A percentile compares a stretch with the other conserved stretches of the same genome.
phyloP scores from a whole-genome alignment of 2,329 filamentous ascomycete species.

The Didymella pomorum region DNA sequence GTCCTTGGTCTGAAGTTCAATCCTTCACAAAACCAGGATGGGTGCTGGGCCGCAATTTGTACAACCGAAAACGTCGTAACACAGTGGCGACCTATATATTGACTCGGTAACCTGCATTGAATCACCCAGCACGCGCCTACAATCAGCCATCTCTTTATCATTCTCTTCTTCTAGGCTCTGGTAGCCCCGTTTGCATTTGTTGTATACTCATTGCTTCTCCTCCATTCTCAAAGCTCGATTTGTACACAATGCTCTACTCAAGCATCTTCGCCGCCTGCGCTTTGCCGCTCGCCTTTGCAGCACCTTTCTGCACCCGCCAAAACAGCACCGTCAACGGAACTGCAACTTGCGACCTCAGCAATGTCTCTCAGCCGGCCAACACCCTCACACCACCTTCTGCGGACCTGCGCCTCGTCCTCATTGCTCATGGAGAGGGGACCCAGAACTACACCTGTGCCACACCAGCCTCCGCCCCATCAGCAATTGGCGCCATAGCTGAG shows the following conservation, averaged over 20 bases:
- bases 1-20: conserved; percentile 12
- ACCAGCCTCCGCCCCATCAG: conserved; percentile 42
- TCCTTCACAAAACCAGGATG: conserved; percentile 10
- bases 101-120: conserved; percentile 20
- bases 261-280: conserved; percentile 30
- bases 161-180: conserved; percentile 41
- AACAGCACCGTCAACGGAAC: conserved; percentile 20
- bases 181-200: conserved; percentile 36
- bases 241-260: conserved; percentile 36
- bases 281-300: conserved; percentile 35
- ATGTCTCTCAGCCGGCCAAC: conserved; percentile 36
- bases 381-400: conserved; percentile 35
- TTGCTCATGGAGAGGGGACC: conserved; percentile 58
- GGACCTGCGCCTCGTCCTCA: conserved; percentile 51
- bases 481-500: conserved; percentile 54
- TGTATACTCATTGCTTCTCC: conserved; percentile 17
- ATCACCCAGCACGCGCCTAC: conserved; percentile 14
- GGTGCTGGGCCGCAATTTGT: conserved; percentile 14
- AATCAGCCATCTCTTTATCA: conserved; percentile 25
- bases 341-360: conserved; percentile 35
- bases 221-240: not conserved
- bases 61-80: conserved; percentile 8
- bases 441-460: conserved; percentile 60
- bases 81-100: conserved; percentile 29
- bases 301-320: conserved; percentile 32